Percentiles rank a stretch among this genome's conserved stretches.
Conservation (phyloP, 1,139 yeast species). For the Yarrowia galli region DNA sequence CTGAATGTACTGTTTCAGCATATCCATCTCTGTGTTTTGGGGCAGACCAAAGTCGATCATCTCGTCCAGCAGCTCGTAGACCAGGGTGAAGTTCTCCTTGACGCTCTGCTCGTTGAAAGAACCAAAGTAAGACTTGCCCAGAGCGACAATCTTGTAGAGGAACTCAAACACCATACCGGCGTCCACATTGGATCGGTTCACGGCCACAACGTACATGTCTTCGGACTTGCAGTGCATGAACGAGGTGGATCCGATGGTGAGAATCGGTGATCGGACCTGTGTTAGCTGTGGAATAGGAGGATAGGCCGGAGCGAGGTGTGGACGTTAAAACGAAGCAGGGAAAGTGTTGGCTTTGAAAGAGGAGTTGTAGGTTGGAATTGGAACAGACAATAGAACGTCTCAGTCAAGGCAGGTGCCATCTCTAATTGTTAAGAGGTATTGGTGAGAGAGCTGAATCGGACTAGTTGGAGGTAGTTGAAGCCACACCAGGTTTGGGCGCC, state of each 20-base stretch:
- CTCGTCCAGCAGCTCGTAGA: constrained; percentile 82
- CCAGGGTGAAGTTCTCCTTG: constrained; percentile 66
- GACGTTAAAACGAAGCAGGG: too few relatives aligned
- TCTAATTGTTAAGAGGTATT: too few relatives aligned
- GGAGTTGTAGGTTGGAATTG: too few relatives aligned
- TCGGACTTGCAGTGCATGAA: constrained; percentile 79
- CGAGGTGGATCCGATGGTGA: constrained; percentile 92
- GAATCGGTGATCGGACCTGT: constrained; percentile 69
- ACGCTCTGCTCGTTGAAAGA: constrained; percentile 56
- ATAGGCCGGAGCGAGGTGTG: too few relatives aligned
- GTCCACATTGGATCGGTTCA: constrained; percentile 86
- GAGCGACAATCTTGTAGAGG: constrained; percentile 64
- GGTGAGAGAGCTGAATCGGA: too few relatives aligned
- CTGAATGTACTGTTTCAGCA: constrained; percentile 54
- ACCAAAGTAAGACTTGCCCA: constrained; percentile 51
- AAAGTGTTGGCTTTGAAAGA: too few relatives aligned
- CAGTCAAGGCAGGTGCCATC: too few relatives aligned
- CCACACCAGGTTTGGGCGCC: too few relatives aligned
- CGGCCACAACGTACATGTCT: constrained; percentile 81
- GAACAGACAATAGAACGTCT: too few relatives aligned
- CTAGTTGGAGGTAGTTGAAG: too few relatives aligned
- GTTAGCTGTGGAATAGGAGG: constrained; percentile 5
- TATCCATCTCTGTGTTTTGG: constrained; percentile 66
- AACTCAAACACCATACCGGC: constrained; percentile 83
- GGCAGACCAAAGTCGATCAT: constrained; percentile 85